These are phyloP conservation scores for Wallacemonas sp. DNA, from an alignment of 208 protist species.

Conservation along the genomic window DNA sequence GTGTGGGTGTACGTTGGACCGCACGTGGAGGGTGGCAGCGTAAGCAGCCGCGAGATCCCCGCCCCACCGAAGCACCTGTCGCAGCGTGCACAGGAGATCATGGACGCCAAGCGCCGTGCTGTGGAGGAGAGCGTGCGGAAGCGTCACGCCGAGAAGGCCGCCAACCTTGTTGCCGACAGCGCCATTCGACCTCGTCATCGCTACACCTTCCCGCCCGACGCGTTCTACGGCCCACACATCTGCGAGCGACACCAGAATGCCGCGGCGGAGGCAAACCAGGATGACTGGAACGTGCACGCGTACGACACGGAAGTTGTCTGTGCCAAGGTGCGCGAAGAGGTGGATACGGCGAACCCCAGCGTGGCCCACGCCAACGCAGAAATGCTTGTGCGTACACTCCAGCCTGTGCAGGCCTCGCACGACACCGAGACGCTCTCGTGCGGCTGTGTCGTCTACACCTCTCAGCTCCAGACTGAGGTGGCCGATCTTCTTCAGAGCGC, in stretches of 20 bases:
- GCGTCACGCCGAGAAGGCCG: conserved; percentile 27
- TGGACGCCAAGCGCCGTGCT: conserved; percentile 34
- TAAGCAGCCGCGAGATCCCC: conserved; percentile 39
- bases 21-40: conserved; percentile 18
- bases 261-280: conserved; percentile 15
- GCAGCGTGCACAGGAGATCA: conserved; percentile 61
- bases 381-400: conserved; percentile 39
- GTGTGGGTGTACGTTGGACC: conserved; percentile 60
- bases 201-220: conserved; percentile 23
- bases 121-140: conserved; percentile 43
- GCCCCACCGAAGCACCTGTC: conserved; percentile 60
- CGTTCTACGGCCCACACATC: conserved; percentile 29
- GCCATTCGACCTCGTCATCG: conserved; percentile 16
- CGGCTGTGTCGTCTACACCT: conserved; percentile 41
- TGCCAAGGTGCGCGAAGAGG: conserved; percentile 14
- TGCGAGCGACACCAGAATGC: conserved; percentile 21
- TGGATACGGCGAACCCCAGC: conserved; percentile 11
- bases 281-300: conserved; percentile 26
- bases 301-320: conserved; percentile 32
- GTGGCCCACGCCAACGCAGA: conserved; percentile 18
- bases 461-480: conserved; percentile 18
- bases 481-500: conserved; percentile 30
- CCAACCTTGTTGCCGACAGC: conserved; percentile 19
- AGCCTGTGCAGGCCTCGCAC: conserved; percentile 40
- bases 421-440: conserved; percentile 21